phyloP scores from a whole-genome alignment of 495 filamentous ascomycete genomes.

The Durotheca rogersii region DNA sequence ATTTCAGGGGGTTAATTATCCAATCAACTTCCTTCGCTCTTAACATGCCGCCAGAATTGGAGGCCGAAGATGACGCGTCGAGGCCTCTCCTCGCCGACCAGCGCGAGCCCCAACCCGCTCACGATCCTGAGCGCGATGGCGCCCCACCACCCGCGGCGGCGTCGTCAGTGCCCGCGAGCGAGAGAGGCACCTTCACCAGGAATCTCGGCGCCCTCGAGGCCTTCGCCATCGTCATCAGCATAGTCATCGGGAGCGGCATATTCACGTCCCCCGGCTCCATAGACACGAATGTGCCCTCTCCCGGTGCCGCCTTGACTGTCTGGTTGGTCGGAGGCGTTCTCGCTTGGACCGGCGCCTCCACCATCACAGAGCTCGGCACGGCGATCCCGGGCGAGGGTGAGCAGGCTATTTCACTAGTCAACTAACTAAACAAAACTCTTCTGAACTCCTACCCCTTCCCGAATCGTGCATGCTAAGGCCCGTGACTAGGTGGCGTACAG shows the following conservation, averaged over 20 bases:
- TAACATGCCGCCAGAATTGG: constrained; percentile 11
- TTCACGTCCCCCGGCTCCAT: constrained; percentile 59
- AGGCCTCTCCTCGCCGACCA: constrained; percentile 35
- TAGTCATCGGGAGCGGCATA: constrained; percentile 57
- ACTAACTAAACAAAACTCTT: neutral
- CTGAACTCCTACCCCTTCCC: too few relatives aligned
- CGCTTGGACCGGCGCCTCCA: constrained; percentile 58
- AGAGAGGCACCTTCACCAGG: constrained; percentile 44
- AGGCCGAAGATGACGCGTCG: constrained; percentile 26
- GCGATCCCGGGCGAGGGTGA: constrained; percentile 51
- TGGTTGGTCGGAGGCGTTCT: constrained; percentile 56
- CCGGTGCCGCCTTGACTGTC: constrained; percentile 51
- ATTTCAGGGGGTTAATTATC: too few relatives aligned
- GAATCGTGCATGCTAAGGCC: neutral
- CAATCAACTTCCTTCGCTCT: neutral
- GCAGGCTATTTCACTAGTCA: constrained; percentile 7
- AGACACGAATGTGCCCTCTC: constrained; percentile 57
- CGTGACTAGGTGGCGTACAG: constrained; percentile 50
- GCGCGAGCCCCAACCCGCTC: constrained; percentile 9
- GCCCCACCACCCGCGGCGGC: constrained; percentile 4
- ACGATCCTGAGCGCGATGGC: neutral
- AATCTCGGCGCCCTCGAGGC: constrained; percentile 53
- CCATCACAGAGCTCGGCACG: constrained; percentile 56
- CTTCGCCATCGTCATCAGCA: constrained; percentile 56
- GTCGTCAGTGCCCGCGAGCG: too few relatives aligned